phyloP scores from a whole-genome alignment of 768 basidiomycete species.

The Pleurotus platypus region DNA sequence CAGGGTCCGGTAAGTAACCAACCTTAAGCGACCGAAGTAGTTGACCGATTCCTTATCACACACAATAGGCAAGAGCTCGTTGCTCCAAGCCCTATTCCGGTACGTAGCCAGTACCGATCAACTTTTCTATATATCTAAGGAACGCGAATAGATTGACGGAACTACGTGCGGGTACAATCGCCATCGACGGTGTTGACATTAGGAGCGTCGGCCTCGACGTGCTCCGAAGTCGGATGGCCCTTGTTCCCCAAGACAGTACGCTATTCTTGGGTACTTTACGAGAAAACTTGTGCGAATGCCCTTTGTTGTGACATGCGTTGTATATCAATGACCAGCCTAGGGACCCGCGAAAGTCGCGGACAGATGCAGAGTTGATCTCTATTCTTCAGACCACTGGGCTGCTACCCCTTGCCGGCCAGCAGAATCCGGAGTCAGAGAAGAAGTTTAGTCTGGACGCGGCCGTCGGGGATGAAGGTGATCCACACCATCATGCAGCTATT shows the following conservation, averaged over 20 bases:
- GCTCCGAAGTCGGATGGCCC: slow-evolving; percentile 51
- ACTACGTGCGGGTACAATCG: slow-evolving; percentile 51
- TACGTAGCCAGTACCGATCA: slow-evolving; percentile 12
- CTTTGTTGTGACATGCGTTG: not conserved
- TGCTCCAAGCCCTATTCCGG: slow-evolving; percentile 56
- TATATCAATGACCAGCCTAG: slow-evolving; percentile 22
- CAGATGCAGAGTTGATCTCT: slow-evolving; percentile 62
- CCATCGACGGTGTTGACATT: slow-evolving; percentile 52
- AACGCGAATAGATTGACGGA: slow-evolving; percentile 41
- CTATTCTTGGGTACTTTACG: slow-evolving; percentile 50
- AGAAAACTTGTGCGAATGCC: slow-evolving; percentile 35
- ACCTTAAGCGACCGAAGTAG: not conserved
- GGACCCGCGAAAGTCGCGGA: slow-evolving; percentile 48
- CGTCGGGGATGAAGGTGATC: slow-evolving; percentile 58
- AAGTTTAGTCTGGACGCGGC: slow-evolving; percentile 64
- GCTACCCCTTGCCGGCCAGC: slow-evolving; percentile 43
- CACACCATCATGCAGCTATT: slow-evolving; percentile 2
- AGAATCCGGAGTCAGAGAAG: slow-evolving; percentile 43
- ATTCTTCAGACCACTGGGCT: slow-evolving; percentile 60
- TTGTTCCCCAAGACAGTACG: slow-evolving; percentile 66
- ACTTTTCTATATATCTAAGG: slow-evolving; percentile 20
- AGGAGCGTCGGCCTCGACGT: slow-evolving; percentile 46
- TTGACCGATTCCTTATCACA: too few relatives aligned
- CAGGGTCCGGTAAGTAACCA: slow-evolving; percentile 15
- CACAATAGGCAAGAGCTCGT: slow-evolving; percentile 44